A percentile compares a stretch with the other conserved stretches of the same genome.
Evolutionary conservation across 345 rosid genomes (phyloP).

Genomic region (Arabidopsis suecica): DNA sequence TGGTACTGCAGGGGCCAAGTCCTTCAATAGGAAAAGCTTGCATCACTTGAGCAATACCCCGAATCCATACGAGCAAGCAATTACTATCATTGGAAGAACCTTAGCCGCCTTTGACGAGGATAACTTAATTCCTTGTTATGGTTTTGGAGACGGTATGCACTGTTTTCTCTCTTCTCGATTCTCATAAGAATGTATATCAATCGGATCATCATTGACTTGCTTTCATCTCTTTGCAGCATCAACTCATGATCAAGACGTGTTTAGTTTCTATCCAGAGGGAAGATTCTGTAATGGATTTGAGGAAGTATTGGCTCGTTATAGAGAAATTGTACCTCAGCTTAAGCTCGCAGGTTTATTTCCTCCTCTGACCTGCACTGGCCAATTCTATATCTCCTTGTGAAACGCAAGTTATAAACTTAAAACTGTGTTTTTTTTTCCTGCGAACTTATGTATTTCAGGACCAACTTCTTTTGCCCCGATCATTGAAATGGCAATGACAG

Average conservation of each 20-base stretch:
- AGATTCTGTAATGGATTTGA: conserved; percentile 88
- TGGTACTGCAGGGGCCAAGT: conserved; percentile 59
- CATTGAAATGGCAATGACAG: conserved; percentile 93
- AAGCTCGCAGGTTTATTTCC: conserved; percentile 76
- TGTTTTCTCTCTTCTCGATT: conserved; percentile 7
- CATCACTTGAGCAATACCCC: conserved; percentile 70
- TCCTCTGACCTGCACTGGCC: conserved; percentile 19
- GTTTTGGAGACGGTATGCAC: conserved; percentile 91
- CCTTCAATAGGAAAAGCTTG: conserved; percentile 75
- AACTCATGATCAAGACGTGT: conserved; percentile 96
- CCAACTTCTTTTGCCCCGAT: conserved; percentile 97
- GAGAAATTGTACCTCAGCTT: conserved; percentile 80
- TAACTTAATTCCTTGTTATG: conserved; percentile 92
- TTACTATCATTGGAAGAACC: conserved; percentile 85
- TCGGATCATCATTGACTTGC: conserved; percentile 34
- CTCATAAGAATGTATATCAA: background rate
- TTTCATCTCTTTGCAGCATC: conserved; percentile 63
- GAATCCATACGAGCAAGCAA: conserved; percentile 94
- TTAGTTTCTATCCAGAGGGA: conserved; percentile 74
- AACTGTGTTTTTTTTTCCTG: background rate
- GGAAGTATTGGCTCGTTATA: conserved; percentile 75
- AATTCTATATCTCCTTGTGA: conserved; percentile 29
- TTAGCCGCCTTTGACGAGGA: conserved; percentile 89
- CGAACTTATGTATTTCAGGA: conserved; percentile 53
- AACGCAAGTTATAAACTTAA: background rate